Percentiles rank a stretch among this genome's conserved stretches.
These are phyloP conservation scores for Xerocomus spinulosus DNA, from an alignment of 768 basidiomycete species.

Conservation along the genomic window DNA sequence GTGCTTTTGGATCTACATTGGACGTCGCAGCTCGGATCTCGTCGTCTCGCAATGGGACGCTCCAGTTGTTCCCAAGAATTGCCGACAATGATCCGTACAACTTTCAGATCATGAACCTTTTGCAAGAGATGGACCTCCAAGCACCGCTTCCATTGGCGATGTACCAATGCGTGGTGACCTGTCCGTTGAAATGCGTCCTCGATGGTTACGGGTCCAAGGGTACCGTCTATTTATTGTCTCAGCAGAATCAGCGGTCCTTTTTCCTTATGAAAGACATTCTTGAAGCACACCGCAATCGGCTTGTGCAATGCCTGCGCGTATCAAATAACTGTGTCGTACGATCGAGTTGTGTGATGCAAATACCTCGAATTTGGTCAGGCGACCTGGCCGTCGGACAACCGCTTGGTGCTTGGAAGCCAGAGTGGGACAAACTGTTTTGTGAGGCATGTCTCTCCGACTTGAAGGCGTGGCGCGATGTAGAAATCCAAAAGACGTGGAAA, in stretches of 20 bases:
- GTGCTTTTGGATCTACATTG: not conserved
- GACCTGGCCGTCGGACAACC: not conserved
- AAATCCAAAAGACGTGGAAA: not conserved
- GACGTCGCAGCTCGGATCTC: not conserved
- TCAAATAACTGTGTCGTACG: not conserved
- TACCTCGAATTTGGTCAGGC: not conserved
- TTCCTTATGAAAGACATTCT: constrained; percentile 1
- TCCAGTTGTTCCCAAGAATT: not conserved
- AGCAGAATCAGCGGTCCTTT: not conserved
- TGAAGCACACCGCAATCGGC: not conserved
- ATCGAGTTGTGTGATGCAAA: rapidly evolving
- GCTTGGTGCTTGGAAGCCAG: not conserved
- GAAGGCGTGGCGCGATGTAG: not conserved
- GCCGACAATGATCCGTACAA: constrained; percentile 6
- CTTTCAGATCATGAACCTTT: constrained; percentile 16
- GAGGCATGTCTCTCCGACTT: not conserved
- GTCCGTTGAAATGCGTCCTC: constrained; percentile 1
- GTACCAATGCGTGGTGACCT: constrained; percentile 6
- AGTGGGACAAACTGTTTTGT: constrained; percentile 5
- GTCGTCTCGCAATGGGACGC: not conserved
- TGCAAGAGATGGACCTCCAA: constrained; percentile 2
- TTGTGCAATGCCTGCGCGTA: not conserved
- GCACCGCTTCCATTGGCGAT: constrained; percentile 5
- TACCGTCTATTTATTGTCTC: not conserved
- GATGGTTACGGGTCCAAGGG: constrained; percentile 10